A percentile compares a stretch with the other conserved stretches of the same genome.
Conservation (phyloP, 768 basidiomycete species). For the Neoboletus subvelutipes region DNA sequence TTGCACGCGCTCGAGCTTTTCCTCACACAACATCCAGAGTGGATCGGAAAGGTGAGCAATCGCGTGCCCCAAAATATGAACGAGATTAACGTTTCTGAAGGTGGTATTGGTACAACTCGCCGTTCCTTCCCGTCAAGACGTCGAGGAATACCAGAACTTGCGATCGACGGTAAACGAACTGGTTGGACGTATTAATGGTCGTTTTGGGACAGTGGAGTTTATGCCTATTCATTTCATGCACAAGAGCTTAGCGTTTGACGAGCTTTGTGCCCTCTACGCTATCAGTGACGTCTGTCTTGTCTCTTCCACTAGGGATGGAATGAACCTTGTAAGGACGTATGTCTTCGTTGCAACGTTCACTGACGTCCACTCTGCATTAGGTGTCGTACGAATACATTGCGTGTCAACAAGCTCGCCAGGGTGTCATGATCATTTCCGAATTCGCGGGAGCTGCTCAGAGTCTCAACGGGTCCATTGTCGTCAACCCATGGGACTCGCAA, state of each 20-base stretch:
- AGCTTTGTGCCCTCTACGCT: constrained; percentile 96
- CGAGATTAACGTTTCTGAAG: constrained; percentile 36
- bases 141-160: constrained; percentile 98
- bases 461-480: constrained; percentile 92
- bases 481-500: constrained; percentile 99
- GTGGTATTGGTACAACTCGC: constrained; percentile 96
- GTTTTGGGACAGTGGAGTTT: constrained; percentile 98
- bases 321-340: constrained; percentile 80
- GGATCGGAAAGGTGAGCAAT: constrained; percentile 85
- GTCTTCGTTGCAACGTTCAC: constrained; percentile 6
- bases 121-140: constrained; percentile 96
- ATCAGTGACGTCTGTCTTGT: constrained; percentile 96
- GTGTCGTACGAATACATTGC: constrained; percentile 99
- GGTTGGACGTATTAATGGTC: constrained; percentile 97
- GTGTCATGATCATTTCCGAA: constrained; percentile 97
- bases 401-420: constrained; percentile 88
- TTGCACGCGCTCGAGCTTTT: constrained; percentile 95
- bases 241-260: constrained; percentile 89
- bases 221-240: constrained; percentile 99
- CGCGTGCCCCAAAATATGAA: not conserved
- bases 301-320: constrained; percentile 93
- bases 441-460: constrained; percentile 97
- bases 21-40: constrained; percentile 96
- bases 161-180: constrained; percentile 96
- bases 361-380: constrained; percentile 40